A percentile compares a stretch with the other conserved stretches of the same genome.
phyloP scores from a whole-genome alignment of 2,329 filamentous ascomycete species.

The Aaosphaeria arxii region DNA sequence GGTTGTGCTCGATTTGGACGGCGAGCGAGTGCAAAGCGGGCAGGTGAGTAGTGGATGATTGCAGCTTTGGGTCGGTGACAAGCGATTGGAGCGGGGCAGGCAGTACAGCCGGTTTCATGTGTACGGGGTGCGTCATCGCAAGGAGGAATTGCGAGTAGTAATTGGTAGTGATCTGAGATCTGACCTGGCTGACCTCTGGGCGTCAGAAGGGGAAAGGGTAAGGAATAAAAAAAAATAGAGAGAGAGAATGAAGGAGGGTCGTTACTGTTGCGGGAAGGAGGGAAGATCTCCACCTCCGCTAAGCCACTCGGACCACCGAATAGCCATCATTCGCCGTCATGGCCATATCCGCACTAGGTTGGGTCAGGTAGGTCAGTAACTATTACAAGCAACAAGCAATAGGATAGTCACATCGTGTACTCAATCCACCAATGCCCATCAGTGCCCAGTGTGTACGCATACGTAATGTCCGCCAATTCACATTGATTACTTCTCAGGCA shows the following conservation, averaged over 20 bases:
- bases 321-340: too few relatives aligned
- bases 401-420: too few relatives aligned
- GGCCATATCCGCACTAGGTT: too few relatives aligned
- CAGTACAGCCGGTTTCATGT: slow-evolving; percentile 20
- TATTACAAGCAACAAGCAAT: too few relatives aligned
- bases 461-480: too few relatives aligned
- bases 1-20: slow-evolving; percentile 64
- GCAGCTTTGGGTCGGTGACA: slow-evolving; percentile 12
- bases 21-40: slow-evolving; percentile 50
- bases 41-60: slow-evolving; percentile 16
- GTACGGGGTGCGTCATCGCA: slow-evolving; percentile 23
- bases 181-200: neutral
- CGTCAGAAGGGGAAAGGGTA: neutral
- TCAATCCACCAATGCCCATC: too few relatives aligned
- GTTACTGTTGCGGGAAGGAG: slow-evolving; percentile 29
- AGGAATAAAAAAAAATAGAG: neutral
- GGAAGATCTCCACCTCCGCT: slow-evolving; percentile 16
- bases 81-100: slow-evolving; percentile 32
- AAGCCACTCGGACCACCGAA: slow-evolving; percentile 1
- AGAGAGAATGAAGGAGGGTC: neutral
- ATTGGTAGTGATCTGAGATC: slow-evolving; percentile 17
- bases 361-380: too few relatives aligned
- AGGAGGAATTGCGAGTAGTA: slow-evolving; percentile 5
- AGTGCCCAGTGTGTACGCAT: too few relatives aligned
- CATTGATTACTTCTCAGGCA: too few relatives aligned